phyloP scores from a whole-genome alignment of 2,329 filamentous ascomycete genomes.

The Trichoderma hamatum region DNA sequence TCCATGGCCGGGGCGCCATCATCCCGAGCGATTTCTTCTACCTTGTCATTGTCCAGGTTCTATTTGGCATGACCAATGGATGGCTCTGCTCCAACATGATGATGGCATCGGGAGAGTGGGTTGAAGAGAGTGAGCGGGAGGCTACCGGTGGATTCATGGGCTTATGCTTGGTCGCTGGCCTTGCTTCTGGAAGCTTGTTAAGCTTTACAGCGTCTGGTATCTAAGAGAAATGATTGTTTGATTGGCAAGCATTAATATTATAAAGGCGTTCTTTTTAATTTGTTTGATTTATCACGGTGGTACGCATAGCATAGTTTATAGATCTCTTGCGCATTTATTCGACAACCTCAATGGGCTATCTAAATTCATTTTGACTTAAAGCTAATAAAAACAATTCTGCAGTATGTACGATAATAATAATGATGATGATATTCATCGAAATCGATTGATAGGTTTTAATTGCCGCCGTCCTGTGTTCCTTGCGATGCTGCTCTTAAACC shows the following conservation, averaged over 20 bases:
- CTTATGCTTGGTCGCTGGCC: constrained; percentile 79
- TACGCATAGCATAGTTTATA: not conserved
- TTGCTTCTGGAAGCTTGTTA: constrained; percentile 82
- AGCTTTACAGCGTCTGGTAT: constrained; percentile 72
- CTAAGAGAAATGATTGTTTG: constrained; percentile 24
- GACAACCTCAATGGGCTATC: not conserved
- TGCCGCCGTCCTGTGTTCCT: constrained; percentile 20
- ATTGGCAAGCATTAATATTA: not conserved
- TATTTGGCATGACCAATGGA: constrained; percentile 84
- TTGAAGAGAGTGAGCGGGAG: constrained; percentile 80
- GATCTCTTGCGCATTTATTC: not conserved
- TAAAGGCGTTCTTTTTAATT: not conserved
- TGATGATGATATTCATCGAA: not conserved
- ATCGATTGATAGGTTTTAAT: not conserved
- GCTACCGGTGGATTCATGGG: constrained; percentile 95
- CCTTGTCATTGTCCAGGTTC: constrained; percentile 76
- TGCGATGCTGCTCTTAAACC: not conserved
- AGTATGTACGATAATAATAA: not conserved
- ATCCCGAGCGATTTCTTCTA: constrained; percentile 87
- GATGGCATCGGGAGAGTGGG: constrained; percentile 85
- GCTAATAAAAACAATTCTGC: not conserved
- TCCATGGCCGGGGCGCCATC: constrained; percentile 72
- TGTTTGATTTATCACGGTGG: not conserved
- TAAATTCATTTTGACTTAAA: not conserved
- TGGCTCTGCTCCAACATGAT: constrained; percentile 86